Base-by-base conservation (phyloP, 176 grass and related monocot species). In the Raddia guianensis region DNA sequence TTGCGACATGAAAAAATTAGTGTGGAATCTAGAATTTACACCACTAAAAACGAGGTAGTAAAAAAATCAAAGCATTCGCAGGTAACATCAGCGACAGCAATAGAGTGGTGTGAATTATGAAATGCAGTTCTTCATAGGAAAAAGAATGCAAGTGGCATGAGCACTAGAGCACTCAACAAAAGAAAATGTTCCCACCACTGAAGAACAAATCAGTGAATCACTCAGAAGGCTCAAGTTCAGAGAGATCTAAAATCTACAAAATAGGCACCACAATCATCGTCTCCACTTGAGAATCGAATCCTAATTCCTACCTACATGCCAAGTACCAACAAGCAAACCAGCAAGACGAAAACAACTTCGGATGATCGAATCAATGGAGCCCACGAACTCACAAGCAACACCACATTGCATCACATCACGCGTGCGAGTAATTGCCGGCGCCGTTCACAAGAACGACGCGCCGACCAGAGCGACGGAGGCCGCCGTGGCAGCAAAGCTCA, bases 391-490 rank as follows among this genome's bases (percentile, higher is more conserved):
- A 79, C 74, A 65, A 60, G 77, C 58, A 85, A 72, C 65, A 66
- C 53, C 42, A 63, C 50, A 77, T 70, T 73, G 73, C 78, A 81
- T 67, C 57, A 72, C 57, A 60, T 49, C 72, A 77, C 77, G 72
- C 77, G 70, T 42, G 65, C 49, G 56, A 85, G 63, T 61, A 66
- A 61, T 66, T 77, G 75, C 12, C 54, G 27, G n/a, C n/a, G n/a
- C n/a, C 27, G 80, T 68, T 93, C 72, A 93, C 84, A 91, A 71
- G 51, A 89, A 61, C 3, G 49, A 11, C 33, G 56, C 68, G 72
- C 27, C 60, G 61, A 76, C 68, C 7, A 88, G 63, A 12, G 53
- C 49, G 12, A 63, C 57, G 14, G 73, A 88, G 70, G 52, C 67
- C 15, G 54, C 79, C 66, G 58, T 61, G 21, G 88, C 58, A 6